phyloP scores from a whole-genome alignment of 2,329 filamentous ascomycete genomes.

The Alternaria atra region DNA sequence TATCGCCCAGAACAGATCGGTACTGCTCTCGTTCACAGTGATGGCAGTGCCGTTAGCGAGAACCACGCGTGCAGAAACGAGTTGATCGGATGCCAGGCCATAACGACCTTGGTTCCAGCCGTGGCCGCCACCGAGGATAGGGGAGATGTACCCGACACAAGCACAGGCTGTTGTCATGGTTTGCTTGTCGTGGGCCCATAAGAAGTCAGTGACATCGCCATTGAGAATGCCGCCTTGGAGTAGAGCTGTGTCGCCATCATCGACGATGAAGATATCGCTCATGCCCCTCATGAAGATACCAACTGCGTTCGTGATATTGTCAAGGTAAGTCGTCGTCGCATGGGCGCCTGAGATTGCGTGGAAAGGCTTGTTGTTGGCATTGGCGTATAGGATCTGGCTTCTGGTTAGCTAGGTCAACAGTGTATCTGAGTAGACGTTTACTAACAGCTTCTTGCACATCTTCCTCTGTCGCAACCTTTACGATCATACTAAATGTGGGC shows the following conservation, averaged over 20 bases:
- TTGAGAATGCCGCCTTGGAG: slow-evolving; percentile 39
- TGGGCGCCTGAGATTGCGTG: slow-evolving; percentile 51
- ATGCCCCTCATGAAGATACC: slow-evolving; percentile 43
- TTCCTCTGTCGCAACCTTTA: slow-evolving; percentile 28
- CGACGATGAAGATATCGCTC: slow-evolving; percentile 34
- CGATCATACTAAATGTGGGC: slow-evolving; percentile 12
- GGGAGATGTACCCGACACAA: slow-evolving; percentile 62
- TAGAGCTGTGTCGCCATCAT: slow-evolving; percentile 26
- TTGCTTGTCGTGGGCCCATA: slow-evolving; percentile 41
- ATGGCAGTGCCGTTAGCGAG: slow-evolving; percentile 48
- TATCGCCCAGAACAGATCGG: slow-evolving; percentile 52
- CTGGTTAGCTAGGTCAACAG: not conserved
- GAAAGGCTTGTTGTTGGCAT: slow-evolving; percentile 42
- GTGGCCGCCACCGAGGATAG: slow-evolving; percentile 67
- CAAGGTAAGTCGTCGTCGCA: slow-evolving; percentile 38
- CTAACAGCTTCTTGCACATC: slow-evolving; percentile 33
- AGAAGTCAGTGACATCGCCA: slow-evolving; percentile 33
- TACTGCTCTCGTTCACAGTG: slow-evolving; percentile 44
- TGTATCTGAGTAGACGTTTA: not conserved
- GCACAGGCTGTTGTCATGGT: slow-evolving; percentile 31
- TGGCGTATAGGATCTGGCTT: slow-evolving; percentile 28
- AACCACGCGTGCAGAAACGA: slow-evolving; percentile 46
- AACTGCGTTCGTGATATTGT: slow-evolving; percentile 36
- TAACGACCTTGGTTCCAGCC: slow-evolving; percentile 63
- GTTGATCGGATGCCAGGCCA: slow-evolving; percentile 36